Base-by-base conservation (phyloP, 768 basidiomycete species). In the Rubroboletus pulcherrimus region DNA sequence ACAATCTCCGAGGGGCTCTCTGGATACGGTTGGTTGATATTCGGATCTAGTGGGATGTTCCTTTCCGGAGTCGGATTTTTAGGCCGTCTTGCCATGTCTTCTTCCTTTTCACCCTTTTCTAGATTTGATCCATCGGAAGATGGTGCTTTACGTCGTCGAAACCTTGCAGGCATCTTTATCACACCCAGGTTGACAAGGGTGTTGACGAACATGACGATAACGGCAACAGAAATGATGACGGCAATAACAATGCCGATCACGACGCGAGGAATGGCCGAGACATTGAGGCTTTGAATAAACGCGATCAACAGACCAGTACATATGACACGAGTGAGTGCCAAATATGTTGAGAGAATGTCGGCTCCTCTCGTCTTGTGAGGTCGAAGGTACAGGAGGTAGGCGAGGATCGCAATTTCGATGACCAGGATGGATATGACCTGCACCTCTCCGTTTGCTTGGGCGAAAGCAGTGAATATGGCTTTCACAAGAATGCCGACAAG, bases 241-340 rank as follows among this genome's bases (percentile, higher is more conserved):
- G 85, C 83, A 38, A 83, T 77, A 58, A 92, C 79, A 54, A 89
- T 78, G 21, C 92, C 93, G 53, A 97, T 85, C 34, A 81, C 86
- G 2, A 90, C 87, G 19, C 93, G 82, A 1, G 89, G 85, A 62
- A 96, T 96, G 39, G 93, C 77, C 17, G 77, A 72, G 34, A 94
- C 78, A 7, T 76, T 69, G 26, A 93, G 66, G 9, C 71, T 74
- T 58, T 89, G 79, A 45, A 92, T 73, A 69, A 94, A 97, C 0
- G 90, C 83, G 58, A 96, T 80, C 74, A 90, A 74, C 21, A 93
- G 67, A 7, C 83, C 87, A 29, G 85, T 84, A 53, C 82, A 86
- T 11, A 86, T 74, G 8, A 95, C 73, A 29, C 93, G 81, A 11
- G 84, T 79, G 60, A 88, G 75, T 39, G 82, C 79, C 30, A 94